Base-by-base conservation (phyloP, 108 stramenopile species). In the Chaetoceros muelleri region DNA sequence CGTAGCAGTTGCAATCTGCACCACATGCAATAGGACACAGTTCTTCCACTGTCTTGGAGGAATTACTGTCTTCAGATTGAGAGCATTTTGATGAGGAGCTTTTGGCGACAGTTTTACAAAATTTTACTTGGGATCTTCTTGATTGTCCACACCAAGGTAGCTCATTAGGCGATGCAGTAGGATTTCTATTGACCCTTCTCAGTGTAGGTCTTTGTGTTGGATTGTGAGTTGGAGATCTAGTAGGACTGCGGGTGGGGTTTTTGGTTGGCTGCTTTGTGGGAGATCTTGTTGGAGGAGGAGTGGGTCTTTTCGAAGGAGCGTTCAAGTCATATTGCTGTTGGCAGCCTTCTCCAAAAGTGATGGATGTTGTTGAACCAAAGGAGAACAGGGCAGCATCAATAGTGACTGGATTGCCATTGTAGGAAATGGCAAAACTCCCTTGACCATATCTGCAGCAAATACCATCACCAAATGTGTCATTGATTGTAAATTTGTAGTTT, bases 391-490 rank as follows among this genome's bases (percentile, higher is more conserved):
- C 34, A 40, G 8, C 34, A 10, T 13, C 34, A 40, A 10, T 40
- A 40, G 8, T 13, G 8, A 40, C 13, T 40, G 5, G 8, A 40
- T 10, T 13, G 13, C 13, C 13, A 40, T 40, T 13, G 34, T 40
- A 40, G 5, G 34, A 40, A 40, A 40, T 13, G 5, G 34, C 5
- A 13, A 10, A 40, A 13, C 8, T 10, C 34, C 50, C 50, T 25
- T 22, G 2, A 52, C 50, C 50, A 24, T 25, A 52, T 1, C 17
- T 24, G 21, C 50, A 52, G 3, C 50, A 52, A 25, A 52, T 52
- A 52, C 50, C 50, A 52, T 52, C 50, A 23, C 50, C 50, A 24
- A 24, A 24, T 24, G 50, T 52, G 13, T 40, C 34, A 40, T 13
- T 40, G 13, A 40, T 40, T 10, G 34, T 40, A 13, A 40, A 40